phyloP scores from a whole-genome alignment of 257 asterid species.

The Nicotiana undulata region DNA sequence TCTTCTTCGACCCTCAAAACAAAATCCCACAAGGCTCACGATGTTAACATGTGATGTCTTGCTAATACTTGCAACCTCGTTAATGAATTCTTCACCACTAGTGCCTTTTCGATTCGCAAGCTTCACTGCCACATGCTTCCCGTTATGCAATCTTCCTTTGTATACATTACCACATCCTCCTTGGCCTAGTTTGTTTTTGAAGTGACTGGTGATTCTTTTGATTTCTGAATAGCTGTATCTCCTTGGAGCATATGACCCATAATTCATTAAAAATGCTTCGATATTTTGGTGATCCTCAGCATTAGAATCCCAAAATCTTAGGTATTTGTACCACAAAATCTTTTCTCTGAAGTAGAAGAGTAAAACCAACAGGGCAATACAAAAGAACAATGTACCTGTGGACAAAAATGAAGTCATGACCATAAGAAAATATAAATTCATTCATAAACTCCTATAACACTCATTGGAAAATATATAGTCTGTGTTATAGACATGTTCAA shows the following conservation, averaged over 20 bases:
- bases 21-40: slow-evolving; percentile 26
- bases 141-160: slow-evolving; percentile 18
- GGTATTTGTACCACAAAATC: background rate
- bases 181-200: slow-evolving; percentile 15
- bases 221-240: slow-evolving; percentile 18
- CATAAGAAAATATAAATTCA: too few species aligned
- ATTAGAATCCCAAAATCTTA: background rate
- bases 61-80: slow-evolving; percentile 24
- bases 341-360: background rate
- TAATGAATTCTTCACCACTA: slow-evolving; percentile 32
- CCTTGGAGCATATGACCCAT: slow-evolving; percentile 16
- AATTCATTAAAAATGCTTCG: slow-evolving; percentile 1
- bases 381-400: too few species aligned
- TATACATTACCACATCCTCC: slow-evolving; percentile 31
- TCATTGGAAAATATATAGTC: too few species aligned
- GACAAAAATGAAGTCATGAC: too few species aligned
- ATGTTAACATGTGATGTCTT: slow-evolving; percentile 24
- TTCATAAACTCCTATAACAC: too few species aligned
- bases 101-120: slow-evolving; percentile 6
- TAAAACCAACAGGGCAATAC: background rate
- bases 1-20: slow-evolving; percentile 17
- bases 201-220: slow-evolving; percentile 19
- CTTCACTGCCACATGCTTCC: slow-evolving; percentile 22
- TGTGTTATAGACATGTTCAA: too few species aligned
- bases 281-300: background rate